Conservation (phyloP, 1,284 basidiomycete species). For the Ceratobasidium theobromae region DNA sequence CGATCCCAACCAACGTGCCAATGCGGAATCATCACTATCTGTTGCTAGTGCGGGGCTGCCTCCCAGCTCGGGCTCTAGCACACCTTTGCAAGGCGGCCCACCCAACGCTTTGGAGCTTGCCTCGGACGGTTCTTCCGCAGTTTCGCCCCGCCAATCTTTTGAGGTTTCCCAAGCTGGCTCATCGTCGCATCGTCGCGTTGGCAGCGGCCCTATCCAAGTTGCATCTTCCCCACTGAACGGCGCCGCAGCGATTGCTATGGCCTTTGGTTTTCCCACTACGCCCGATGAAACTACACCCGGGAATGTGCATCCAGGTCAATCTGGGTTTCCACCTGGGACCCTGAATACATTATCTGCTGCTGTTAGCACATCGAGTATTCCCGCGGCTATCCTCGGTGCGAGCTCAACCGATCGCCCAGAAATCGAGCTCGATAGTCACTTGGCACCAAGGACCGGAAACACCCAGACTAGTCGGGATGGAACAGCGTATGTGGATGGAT, state of each 20-base stretch:
- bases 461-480: background rate
- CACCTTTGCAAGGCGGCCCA: background rate
- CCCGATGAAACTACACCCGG: constrained; percentile 33
- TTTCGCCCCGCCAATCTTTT: constrained; percentile 17
- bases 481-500: background rate
- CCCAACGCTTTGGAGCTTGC: background rate
- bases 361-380: constrained; percentile 13
- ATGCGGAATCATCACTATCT: background rate
- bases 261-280: constrained; percentile 34
- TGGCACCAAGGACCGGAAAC: no score
- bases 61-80: constrained; percentile 19
- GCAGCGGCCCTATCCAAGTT: constrained; percentile 19
- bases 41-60: background rate
- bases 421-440: background rate
- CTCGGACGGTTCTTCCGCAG: constrained; percentile 1
- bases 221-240: constrained; percentile 32
- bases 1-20: background rate
- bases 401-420: constrained; percentile 5
- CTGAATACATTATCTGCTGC: constrained; percentile 30
- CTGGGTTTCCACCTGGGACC: constrained; percentile 23
- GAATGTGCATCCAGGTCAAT: background rate
- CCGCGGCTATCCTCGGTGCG: constrained; percentile 20
- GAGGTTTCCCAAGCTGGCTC: background rate
- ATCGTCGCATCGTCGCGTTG: constrained; percentile 19
- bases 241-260: constrained; percentile 34